Base-by-base conservation (phyloP, 306 rosid genomes). In the Cucurbita moschata region DNA sequence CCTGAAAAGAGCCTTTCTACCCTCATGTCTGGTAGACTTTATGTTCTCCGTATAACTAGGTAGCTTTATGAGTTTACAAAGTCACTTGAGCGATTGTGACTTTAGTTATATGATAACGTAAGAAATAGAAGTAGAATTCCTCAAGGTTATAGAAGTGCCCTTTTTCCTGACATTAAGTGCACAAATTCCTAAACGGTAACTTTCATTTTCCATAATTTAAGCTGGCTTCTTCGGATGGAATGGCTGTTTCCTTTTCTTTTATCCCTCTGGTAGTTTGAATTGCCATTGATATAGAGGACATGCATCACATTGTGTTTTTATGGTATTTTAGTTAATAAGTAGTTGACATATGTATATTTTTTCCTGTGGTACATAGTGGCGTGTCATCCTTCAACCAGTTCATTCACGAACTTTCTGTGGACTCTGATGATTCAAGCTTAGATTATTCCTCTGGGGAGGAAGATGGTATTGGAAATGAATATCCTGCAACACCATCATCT, bases 371-470 rank as follows among this genome's bases (percentile, higher is more conserved):
- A 54, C 71, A 65, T 57, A 93, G 98, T 77, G 97, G 98, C 0
- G 98, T 87, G 70, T 93, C 98, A 46, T 90, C 97, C 72, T 93
- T 93, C 91, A 93, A 93, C 75, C 90, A 81, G 72, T 84, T 90
- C 72, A 84, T 93, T 63, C 92, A 90, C 57, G 97, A 93, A 70
- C 86, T 93, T 62, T 86, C 98, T 53, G 79, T 90, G 92, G 98
- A 87, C 84, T 87, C 96, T 40, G 96, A 88, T 85, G 67, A 85
- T 72, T 92, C 98, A 26, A 86, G 86, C 72, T 47, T 55, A 14
- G 97, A 82, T 26, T 82, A 86, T 78, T 83, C 85, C 55, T 89
- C 90, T 8, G 87, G 73, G 44, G 96, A 88, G 58, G 96, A 87
- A 77, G 93, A 86, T 81, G 81, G 78, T 74, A 88, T 84, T 74